These are phyloP conservation scores for Triglochin maritima DNA, from an alignment of 106 monocot species.

Conservation along the genomic window DNA sequence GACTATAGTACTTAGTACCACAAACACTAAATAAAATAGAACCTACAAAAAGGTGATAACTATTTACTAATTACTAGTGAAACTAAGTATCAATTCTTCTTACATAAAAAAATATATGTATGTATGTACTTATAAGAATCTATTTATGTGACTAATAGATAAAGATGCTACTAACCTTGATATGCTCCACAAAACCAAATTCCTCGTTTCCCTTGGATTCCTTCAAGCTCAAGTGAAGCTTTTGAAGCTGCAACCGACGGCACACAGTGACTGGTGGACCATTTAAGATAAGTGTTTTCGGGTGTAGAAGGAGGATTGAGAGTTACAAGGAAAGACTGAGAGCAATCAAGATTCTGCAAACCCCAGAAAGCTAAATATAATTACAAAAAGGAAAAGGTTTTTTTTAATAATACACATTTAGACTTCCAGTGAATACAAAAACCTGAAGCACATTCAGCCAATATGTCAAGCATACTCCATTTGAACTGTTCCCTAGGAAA, in stretches of 20 bases:
- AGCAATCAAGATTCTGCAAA: constrained; percentile 57
- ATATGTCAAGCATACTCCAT: constrained; percentile 70
- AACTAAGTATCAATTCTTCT: no score
- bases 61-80: no score
- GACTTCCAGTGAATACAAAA: neutral
- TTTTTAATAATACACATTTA: neutral
- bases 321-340: constrained; percentile 56
- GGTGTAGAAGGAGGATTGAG: constrained; percentile 62
- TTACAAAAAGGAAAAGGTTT: neutral
- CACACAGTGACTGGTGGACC: constrained; percentile 73
- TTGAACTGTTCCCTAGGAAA: constrained; percentile 59
- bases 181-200: constrained; percentile 98
- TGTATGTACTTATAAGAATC: no score
- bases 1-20: no score
- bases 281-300: constrained; percentile 43
- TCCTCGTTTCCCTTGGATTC: constrained; percentile 69
- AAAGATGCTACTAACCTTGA: constrained; percentile 43
- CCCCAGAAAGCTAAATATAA: neutral
- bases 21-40: no score
- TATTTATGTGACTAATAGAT: no score
- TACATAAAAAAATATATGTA: no score
- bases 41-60: no score
- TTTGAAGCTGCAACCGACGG: constrained; percentile 83
- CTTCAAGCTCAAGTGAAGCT: constrained; percentile 65
- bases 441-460: constrained; percentile 99